Evolutionary conservation across 345 rosid genomes (phyloP), one percentile per base, ranked within the genome.

Genomic region (Turritis glabra): DNA sequence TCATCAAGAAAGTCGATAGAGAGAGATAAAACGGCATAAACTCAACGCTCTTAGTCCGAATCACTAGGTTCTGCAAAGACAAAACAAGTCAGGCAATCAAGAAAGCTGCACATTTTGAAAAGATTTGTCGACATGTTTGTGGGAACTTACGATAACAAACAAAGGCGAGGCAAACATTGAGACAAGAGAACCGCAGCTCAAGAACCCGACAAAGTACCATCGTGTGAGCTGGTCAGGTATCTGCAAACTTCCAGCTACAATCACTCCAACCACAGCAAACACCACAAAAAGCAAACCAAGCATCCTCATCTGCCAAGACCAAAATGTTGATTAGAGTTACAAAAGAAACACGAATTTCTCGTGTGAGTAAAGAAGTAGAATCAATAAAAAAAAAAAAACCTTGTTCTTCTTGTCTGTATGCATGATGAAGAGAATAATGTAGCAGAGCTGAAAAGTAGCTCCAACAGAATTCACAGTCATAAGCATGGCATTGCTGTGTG

Each of bases 121-220:
- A 12, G 5, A 58, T n/a, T 33, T 17, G 48, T 32, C 8, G 29
- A 51, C 57, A 38, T 46, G 11, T 60, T 29, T 18, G 19, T 19
- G 67, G 27, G 25, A 41, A 82, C 98, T 85, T 77, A 93, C 98
- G 22, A 93, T 89, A 71, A 93, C 83, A 80, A 91, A 84, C 84
- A 93, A 81, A 0, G 98, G 98, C 14, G 98, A 93, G 6, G 96
- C 98, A 63, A 87, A 89, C 98, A 93, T 93, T 32, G 92, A 88
- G 50, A 91, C 77, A 67, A 93, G 96, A 84, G 94, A 81, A 73
- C 62, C 82, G 47, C 85, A 73, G 52, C 96, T 91, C 81, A 93
- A 55, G 22, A 76, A 37, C 35, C 98, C 98, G 25, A 91, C 89
- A 48, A 79, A 47, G 25, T 84, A 73, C 86, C 82, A 71, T 19